Base-by-base conservation (phyloP, 352 stramenopile genomes). In the Globisporangium mamillatum region DNA sequence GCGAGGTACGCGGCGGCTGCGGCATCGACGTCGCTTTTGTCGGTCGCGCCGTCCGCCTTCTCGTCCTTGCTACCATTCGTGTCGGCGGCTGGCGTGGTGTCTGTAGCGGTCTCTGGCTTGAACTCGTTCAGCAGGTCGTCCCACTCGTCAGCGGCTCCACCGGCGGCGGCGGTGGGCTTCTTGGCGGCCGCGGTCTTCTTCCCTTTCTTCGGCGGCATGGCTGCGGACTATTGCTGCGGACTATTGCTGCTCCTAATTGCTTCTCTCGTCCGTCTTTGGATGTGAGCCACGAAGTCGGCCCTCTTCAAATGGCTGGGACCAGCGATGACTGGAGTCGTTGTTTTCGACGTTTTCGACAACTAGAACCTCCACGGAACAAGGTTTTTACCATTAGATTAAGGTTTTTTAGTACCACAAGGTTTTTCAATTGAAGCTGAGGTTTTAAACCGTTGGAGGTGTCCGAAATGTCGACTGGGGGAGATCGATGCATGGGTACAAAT, bases 121-220 rank as follows among this genome's bases (percentile, higher is more conserved):
- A 93, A 92, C 76, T 93, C 84, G 67, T 85, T 93, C 63, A 93
- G 62, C 34, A 93, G 57, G 61, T 93, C 84, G 52, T 92, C 86
- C 66, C 79, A 81, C 55, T 95, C 84, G 60, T 91, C 85, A 10
- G 68, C 36, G 12, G 34, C 71, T 20, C 68, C 71, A 27, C 71
- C 3, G 29, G 27, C 4, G 27, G 29, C 63, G 10, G 69, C 63
- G 10, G 69, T 52, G 48, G 63, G 61, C 73, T 90, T 89, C 75
- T 91, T 92, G 68, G 74, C 74, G 46, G 74, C 81, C 36, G 74
- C 54, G 61, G 80, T 79, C 77, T 94, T 94, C 71, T 84, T 85
- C 62, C 80, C 83, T 67, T 93, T 95, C 74, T 94, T 94, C 60
- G 88, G 88, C 69, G 82, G 73, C 88, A 95, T 95, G 24, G 38